Evolutionary conservation across 176 grass and related monocot species (phyloP).

Genomic region (Ensete glaucum): DNA sequence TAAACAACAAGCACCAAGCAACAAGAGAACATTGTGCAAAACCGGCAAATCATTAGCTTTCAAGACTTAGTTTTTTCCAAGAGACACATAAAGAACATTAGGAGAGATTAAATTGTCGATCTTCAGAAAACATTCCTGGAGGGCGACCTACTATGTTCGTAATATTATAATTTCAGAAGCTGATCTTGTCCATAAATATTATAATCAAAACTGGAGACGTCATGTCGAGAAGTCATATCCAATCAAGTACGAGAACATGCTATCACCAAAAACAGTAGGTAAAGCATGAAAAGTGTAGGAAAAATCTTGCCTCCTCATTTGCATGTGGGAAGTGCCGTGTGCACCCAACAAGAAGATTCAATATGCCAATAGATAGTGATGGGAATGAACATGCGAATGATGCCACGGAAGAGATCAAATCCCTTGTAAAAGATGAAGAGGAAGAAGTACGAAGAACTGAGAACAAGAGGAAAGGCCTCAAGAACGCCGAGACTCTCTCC

Average conservation of each 20-base stretch:
- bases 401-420: slow-evolving; percentile 46
- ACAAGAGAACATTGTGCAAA: background rate
- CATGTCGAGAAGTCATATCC: too few relatives aligned
- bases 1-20: background rate
- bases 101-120: too few relatives aligned
- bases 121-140: too few relatives aligned
- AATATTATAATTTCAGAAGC: too few relatives aligned
- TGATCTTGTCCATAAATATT: too few relatives aligned
- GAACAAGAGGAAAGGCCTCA: slow-evolving; percentile 52
- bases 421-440: slow-evolving; percentile 29
- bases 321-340: slow-evolving; percentile 36
- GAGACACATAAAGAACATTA: too few relatives aligned
- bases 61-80: too few relatives aligned
- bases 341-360: slow-evolving; percentile 48
- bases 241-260: background rate
- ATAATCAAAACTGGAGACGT: too few relatives aligned
- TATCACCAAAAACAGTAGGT: background rate
- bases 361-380: slow-evolving; percentile 11
- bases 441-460: slow-evolving; percentile 37
- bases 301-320: slow-evolving; percentile 15
- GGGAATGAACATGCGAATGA: slow-evolving; percentile 24
- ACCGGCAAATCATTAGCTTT: background rate
- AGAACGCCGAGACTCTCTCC: slow-evolving; percentile 24
- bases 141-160: too few relatives aligned
- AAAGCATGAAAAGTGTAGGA: background rate